Base-by-base conservation (phyloP, 2,329 filamentous ascomycete species). In the Aspergillus pseudoviridinutans region DNA sequence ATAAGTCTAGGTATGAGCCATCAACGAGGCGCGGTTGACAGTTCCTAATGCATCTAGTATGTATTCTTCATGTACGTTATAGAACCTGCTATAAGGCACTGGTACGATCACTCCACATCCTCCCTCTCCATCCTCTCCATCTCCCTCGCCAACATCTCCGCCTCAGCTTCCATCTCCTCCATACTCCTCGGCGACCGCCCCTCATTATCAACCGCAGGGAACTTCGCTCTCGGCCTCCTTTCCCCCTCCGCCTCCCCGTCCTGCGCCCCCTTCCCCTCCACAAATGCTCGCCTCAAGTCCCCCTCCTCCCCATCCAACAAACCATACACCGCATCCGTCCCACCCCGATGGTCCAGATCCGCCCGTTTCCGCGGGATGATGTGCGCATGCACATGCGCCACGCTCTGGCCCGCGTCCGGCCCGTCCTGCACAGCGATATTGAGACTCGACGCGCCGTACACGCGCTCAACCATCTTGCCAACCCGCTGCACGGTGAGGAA, bases 371-470 rank as follows among this genome's bases (percentile, higher is more conserved):
- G 80, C 22, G 92, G 92, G 54, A 97, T 93, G 51, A 97, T 84
- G 77, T 99, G 94, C 27, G 92, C 89, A 76, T 99, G 94, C 14
- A 97, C 86, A 76, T 99, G 94, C 8, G 91, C 82, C 49, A 99
- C 93, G 57, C 91, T 96, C 82, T 99, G 94, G 0, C 94, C 94
- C 1, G 94, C 91, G 58, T 92, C 91, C 32, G 81, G 79, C 22
- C 94, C 94, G 74, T 99, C 94, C 74, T 99, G 94, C n/a, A 99
- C 84, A 0, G 93, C 92, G 51, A 99, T 87, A 71, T 96, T 97
- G 77, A 97, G 88, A 58, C 90, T 89, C 9, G 90, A 86, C 5
- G 86, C 88, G 35, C 82, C 70, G 71, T 83, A 82, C 61, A 86
- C 74, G 29, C 79, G 79, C 68, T 84, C 79, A 7, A 97, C 82